Percentiles rank a stretch among this genome's conserved stretches.
Evolutionary conservation across 352 stramenopile genomes (phyloP).

Genomic region (Phytophthora sp.): DNA sequence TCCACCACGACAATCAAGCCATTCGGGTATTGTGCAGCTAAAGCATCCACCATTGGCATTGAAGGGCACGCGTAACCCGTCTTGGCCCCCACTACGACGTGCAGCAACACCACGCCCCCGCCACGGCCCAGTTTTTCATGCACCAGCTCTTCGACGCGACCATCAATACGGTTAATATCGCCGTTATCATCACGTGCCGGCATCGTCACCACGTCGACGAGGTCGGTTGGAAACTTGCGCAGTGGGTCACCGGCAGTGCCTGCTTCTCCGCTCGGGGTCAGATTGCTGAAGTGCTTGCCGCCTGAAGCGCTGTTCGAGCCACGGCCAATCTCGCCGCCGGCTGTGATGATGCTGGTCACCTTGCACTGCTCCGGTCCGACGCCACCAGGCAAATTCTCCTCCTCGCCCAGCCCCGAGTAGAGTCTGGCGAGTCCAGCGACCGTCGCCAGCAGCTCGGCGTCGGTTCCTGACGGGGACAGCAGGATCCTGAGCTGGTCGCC

Average conservation of each 20-base stretch:
- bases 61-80: slow-evolving; percentile 85
- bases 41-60: slow-evolving; percentile 57
- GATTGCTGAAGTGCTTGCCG: slow-evolving; percentile 83
- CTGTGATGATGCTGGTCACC: slow-evolving; percentile 86
- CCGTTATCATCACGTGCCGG: slow-evolving; percentile 61
- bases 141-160: slow-evolving; percentile 49
- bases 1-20: slow-evolving; percentile 85
- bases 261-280: slow-evolving; percentile 73
- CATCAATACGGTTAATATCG: slow-evolving; percentile 56
- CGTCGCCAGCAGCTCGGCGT: slow-evolving; percentile 86
- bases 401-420: slow-evolving; percentile 48
- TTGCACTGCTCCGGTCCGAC: slow-evolving; percentile 43
- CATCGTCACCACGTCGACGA: slow-evolving; percentile 74
- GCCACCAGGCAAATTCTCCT: slow-evolving; percentile 30
- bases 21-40: slow-evolving; percentile 66
- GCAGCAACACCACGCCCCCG: slow-evolving; percentile 72
- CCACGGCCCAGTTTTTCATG: slow-evolving; percentile 45
- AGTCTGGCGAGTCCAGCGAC: slow-evolving; percentile 70
- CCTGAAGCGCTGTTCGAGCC: slow-evolving; percentile 78
- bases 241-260: slow-evolving; percentile 49
- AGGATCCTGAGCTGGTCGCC: slow-evolving; percentile 60
- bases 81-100: slow-evolving; percentile 88
- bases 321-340: slow-evolving; percentile 84
- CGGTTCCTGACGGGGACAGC: slow-evolving; percentile 85
- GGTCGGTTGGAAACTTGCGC: slow-evolving; percentile 58